Evolutionary conservation across 2,329 filamentous ascomycete species (phyloP).

Genomic region (Rhynchosporium graminicola): DNA sequence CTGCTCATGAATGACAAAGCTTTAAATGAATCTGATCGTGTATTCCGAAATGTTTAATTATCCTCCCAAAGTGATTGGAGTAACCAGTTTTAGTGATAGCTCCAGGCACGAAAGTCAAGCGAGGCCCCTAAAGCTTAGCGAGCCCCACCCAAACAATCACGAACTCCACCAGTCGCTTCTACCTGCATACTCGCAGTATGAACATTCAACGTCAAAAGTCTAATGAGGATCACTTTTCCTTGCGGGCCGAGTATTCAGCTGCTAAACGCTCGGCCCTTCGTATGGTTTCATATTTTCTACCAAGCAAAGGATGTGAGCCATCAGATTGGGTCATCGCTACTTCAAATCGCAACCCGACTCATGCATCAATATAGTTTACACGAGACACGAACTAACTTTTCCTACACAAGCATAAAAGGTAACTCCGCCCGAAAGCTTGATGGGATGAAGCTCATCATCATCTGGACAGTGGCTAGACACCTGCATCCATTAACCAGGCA

Average conservation of each 20-base stretch:
- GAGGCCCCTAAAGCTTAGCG: neutral
- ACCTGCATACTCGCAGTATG: too few relatives aligned
- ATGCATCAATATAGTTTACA: neutral
- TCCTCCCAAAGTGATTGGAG: too few relatives aligned
- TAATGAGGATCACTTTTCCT: too few relatives aligned
- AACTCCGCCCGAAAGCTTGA: constrained; percentile 7
- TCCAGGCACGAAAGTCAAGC: neutral
- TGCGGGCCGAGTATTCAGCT: too few relatives aligned
- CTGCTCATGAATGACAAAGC: neutral
- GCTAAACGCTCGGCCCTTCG: too few relatives aligned
- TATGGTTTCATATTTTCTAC: too few relatives aligned
- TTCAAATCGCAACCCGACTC: neutral
- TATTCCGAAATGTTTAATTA: neutral
- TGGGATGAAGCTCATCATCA: neutral
- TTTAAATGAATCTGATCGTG: too few relatives aligned
- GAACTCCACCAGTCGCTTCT: neutral
- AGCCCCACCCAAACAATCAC: neutral
- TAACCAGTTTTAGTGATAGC: neutral
- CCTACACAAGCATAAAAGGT: neutral
- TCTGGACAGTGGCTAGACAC: neutral
- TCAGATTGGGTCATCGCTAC: too few relatives aligned
- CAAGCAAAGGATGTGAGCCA: too few relatives aligned
- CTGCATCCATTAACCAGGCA: too few relatives aligned
- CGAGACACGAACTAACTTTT: neutral
- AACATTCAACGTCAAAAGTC: too few relatives aligned